These are phyloP conservation scores for Wickerhamomyces sp. DNA, from an alignment of 1,139 yeast genomes.

Conservation along the genomic window DNA sequence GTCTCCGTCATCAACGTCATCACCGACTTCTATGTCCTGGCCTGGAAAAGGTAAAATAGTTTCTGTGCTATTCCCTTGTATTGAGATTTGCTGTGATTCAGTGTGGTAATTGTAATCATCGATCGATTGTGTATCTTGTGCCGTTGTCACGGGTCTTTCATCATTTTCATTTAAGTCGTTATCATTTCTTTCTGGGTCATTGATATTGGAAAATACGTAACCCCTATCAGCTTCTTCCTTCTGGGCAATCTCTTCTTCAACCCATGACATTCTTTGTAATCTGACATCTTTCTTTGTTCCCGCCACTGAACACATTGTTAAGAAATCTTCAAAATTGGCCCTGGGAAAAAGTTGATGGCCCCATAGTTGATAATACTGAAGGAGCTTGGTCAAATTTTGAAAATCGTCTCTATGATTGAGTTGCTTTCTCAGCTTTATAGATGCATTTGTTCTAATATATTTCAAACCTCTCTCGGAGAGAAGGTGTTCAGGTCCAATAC, in stretches of 20 bases:
- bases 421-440: conserved; percentile 32
- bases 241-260: conserved; percentile 6
- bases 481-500: conserved; percentile 45
- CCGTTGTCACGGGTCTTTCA: too few relatives aligned
- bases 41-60: not conserved
- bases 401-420: conserved; percentile 31
- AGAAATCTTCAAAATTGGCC: conserved; percentile 66
- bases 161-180: too few relatives aligned
- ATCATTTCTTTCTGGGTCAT: too few relatives aligned
- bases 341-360: conserved; percentile 77
- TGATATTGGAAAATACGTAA: not conserved
- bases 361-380: conserved; percentile 78
- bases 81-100: not conserved
- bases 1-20: not conserved
- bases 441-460: conserved; percentile 37
- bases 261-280: conserved; percentile 10
- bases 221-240: conserved; percentile 1
- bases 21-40: too few relatives aligned
- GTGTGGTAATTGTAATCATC: too few relatives aligned
- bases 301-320: conserved; percentile 19
- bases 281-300: conserved; percentile 10
- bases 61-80: not conserved
- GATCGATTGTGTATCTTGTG: too few relatives aligned
- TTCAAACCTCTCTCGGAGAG: conserved; percentile 45
- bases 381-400: conserved; percentile 41